phyloP scores from a whole-genome alignment of 2,329 filamentous ascomycete genomes.

The Colletotrichum sp. region DNA sequence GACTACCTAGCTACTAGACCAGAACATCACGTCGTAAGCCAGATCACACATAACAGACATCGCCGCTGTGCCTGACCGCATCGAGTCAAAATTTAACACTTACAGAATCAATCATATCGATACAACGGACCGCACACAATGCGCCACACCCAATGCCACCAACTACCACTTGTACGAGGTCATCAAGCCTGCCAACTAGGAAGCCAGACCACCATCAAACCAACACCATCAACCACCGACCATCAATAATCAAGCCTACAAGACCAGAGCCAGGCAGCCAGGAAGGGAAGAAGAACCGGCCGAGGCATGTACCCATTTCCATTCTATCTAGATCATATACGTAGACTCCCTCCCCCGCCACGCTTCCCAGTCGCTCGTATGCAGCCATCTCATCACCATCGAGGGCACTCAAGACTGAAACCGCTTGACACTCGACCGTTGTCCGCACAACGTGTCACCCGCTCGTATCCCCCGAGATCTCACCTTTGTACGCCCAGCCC shows the following conservation, averaged over 20 bases:
- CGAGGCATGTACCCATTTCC: background rate
- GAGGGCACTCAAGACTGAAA: background rate
- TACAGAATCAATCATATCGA: too few species aligned
- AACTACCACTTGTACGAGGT: too few species aligned
- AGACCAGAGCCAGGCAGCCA: background rate
- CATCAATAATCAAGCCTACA: background rate
- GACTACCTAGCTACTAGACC: too few species aligned
- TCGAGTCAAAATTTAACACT: too few species aligned
- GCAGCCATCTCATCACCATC: background rate
- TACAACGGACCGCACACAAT: too few species aligned
- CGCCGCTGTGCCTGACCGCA: too few species aligned
- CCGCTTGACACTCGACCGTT: background rate
- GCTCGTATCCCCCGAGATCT: background rate
- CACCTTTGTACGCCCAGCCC: background rate
- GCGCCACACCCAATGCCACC: too few species aligned
- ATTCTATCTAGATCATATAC: background rate
- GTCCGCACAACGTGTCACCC: background rate
- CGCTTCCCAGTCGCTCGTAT: background rate
- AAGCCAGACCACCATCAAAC: too few species aligned
- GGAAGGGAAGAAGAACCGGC: fast-evolving
- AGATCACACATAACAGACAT: too few species aligned
- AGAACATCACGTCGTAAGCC: too few species aligned
- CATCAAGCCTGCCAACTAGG: too few species aligned
- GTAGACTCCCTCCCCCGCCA: background rate
- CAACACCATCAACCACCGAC: too few species aligned